Conservation (phyloP, 495 filamentous ascomycete species). For the Choiromyces venosus region DNA sequence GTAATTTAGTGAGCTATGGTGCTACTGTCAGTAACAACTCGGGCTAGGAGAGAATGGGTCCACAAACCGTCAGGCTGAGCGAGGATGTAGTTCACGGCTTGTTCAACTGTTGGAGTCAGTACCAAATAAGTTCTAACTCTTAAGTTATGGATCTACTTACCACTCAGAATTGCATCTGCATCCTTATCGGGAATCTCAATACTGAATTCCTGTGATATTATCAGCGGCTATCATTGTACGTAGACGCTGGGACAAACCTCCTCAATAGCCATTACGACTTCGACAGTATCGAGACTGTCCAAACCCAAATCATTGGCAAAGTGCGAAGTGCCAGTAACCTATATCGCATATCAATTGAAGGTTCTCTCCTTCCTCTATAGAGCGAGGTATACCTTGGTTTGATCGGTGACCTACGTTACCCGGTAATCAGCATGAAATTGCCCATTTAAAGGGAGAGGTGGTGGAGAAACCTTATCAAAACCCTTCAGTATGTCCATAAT, state of each 20-base stretch:
- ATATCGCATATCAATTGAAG: constrained; percentile 17
- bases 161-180: constrained; percentile 90
- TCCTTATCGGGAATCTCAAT: constrained; percentile 99
- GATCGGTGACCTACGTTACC: constrained; percentile 26
- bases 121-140: not conserved
- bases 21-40: constrained; percentile 12
- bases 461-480: constrained; percentile 85
- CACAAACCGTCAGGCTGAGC: constrained; percentile 77
- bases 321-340: constrained; percentile 78
- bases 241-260: constrained; percentile 59
- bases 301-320: constrained; percentile 94
- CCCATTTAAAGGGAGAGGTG: constrained; percentile 12
- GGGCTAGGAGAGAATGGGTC: constrained; percentile 3
- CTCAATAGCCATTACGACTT: constrained; percentile 99
- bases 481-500: constrained; percentile 87
- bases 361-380: not conserved
- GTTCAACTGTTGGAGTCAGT: constrained; percentile 62
- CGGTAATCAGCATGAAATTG: constrained; percentile 19
- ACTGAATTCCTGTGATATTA: constrained; percentile 81
- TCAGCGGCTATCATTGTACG: constrained; percentile 4
- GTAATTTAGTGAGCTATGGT: constrained; percentile 43
- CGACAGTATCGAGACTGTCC: constrained; percentile 95
- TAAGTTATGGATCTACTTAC: constrained; percentile 55
- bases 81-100: constrained; percentile 93
- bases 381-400: constrained; percentile 56